Evolutionary conservation across 495 filamentous ascomycete species (phyloP).

Genomic region (Amorphotheca resinae): DNA sequence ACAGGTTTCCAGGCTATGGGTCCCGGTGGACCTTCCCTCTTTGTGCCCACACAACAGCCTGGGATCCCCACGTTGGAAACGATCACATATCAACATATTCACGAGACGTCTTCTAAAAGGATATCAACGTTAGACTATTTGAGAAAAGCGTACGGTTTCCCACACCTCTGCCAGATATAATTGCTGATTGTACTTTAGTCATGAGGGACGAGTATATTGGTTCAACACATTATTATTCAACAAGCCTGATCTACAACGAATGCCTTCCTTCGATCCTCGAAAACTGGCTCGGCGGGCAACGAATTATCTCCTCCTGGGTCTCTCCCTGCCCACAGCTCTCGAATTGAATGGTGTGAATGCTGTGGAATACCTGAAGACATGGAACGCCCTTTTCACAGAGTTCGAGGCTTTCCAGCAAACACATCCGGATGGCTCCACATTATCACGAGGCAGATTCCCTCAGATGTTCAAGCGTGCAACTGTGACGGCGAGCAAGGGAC

Average conservation of each 20-base stretch:
- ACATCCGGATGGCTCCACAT: conserved; percentile 65
- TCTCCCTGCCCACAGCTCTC: conserved; percentile 78
- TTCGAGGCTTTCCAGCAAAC: conserved; percentile 87
- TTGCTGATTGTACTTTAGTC: conserved; percentile 32
- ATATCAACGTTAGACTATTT: conserved; percentile 95
- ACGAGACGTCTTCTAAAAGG: conserved; percentile 79
- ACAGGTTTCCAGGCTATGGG: conserved; percentile 13
- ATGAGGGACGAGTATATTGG: conserved; percentile 92
- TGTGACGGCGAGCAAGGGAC: conserved; percentile 48
- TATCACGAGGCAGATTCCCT: conserved; percentile 66
- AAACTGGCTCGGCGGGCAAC: conserved; percentile 78
- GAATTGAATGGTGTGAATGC: conserved; percentile 70
- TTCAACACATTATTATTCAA: conserved; percentile 92
- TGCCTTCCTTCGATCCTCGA: conserved; percentile 73
- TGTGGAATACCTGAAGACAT: conserved; percentile 72
- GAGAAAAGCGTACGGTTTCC: conserved; percentile 62
- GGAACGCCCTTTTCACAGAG: conserved; percentile 77
- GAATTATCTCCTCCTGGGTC: conserved; percentile 84
- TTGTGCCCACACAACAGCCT: conserved; percentile 27
- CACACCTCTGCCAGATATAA: background rate
- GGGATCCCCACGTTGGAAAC: conserved; percentile 44
- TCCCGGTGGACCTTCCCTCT: conserved; percentile 3
- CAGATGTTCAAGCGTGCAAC: conserved; percentile 80
- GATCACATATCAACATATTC: conserved; percentile 65
- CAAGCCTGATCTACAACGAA: conserved; percentile 61